Base-by-base conservation (phyloP, 768 basidiomycete genomes). In the Chalciporus chontae region DNA sequence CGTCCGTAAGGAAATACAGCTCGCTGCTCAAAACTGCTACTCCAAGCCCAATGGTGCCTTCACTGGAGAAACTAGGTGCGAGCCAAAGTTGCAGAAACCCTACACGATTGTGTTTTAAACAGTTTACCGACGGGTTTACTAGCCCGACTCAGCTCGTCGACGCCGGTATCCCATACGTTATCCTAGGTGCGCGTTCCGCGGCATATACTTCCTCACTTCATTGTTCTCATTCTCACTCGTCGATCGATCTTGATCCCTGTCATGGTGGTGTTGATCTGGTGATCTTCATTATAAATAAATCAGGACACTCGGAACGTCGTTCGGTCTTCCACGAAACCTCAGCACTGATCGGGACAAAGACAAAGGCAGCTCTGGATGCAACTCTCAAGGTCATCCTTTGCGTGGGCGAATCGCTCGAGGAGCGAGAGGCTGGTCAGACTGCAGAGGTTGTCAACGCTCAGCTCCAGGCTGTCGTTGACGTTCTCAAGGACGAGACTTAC, bases 241-340 rank as follows among this genome's bases (percentile, higher is more conserved):
- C 6, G 7, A 34, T 48, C 31, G 14, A 36, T 36, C 15, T 14
- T n/a, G 15, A 36, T 31, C 31, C 13, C 9, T 2, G 27, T 11
- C 8, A 5, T 29, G 27, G 27, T 29, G 27, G 27, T 29, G 11
- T 11, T 29, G 27, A 29, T 11, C 2, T 11, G 31, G 31, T 14
- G 8, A 31, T 31, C 4, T 11, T 11, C 2, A 9, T 14, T 32
- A 21, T 38, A 40, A 41, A 41, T 18, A 32, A 31, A 43, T 51
- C 37, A 87, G 88, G 95, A 32, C 96, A 99, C 77, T 97, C 94
- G 40, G 96, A 99, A 71, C 90, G 96, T 56, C 86, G 96, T 53
- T 86, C 90, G 8, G 68, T 94, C 56, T 99, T 98, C 79, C 79
- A 85, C 64, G 96, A 99, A 69, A 79, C 84, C 24, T 90, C 89